Evolutionary conservation across 164 flowering plant species (phyloP).

Genomic region (Magnolia kwangsiensis): DNA sequence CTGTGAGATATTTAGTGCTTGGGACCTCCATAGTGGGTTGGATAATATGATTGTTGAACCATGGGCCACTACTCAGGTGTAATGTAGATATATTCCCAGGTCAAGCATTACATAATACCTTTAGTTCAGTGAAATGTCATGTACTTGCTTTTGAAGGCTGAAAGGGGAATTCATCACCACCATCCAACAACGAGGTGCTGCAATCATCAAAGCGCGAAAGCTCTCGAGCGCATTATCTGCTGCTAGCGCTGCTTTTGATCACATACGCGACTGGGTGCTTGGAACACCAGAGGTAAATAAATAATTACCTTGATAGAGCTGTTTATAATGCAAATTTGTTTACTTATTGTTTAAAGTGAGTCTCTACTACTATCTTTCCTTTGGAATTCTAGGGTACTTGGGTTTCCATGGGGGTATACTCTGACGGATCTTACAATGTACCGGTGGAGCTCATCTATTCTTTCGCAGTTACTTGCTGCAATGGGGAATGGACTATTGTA

Average conservation of each 20-base stretch:
- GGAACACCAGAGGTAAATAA: conserved; percentile 89
- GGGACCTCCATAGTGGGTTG: too few relatives aligned
- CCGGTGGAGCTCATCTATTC: conserved; percentile 95
- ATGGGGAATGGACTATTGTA: conserved; percentile 88
- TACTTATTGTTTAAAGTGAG: background rate
- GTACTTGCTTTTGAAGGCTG: conserved; percentile 48
- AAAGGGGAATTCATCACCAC: conserved; percentile 75
- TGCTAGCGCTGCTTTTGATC: conserved; percentile 98
- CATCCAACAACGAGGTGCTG: conserved; percentile 99
- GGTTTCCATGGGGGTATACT: conserved; percentile 99
- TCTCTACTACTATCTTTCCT: background rate
- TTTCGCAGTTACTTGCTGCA: conserved; percentile 85
- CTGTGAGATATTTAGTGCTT: too few relatives aligned
- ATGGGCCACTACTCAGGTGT: too few relatives aligned
- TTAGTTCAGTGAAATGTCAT: too few relatives aligned
- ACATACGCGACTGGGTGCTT: conserved; percentile 98
- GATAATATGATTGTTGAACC: too few relatives aligned
- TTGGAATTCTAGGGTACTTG: conserved; percentile 67
- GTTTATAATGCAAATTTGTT: background rate
- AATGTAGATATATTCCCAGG: too few relatives aligned
- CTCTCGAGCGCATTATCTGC: conserved; percentile 98
- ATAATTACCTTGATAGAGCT: background rate
- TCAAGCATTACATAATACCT: too few relatives aligned
- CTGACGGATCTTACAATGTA: conserved; percentile 94
- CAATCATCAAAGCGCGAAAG: conserved; percentile 95